Evolutionary conservation across 495 filamentous ascomycete genomes (phyloP).

Genomic region (Cercophora sp.): DNA sequence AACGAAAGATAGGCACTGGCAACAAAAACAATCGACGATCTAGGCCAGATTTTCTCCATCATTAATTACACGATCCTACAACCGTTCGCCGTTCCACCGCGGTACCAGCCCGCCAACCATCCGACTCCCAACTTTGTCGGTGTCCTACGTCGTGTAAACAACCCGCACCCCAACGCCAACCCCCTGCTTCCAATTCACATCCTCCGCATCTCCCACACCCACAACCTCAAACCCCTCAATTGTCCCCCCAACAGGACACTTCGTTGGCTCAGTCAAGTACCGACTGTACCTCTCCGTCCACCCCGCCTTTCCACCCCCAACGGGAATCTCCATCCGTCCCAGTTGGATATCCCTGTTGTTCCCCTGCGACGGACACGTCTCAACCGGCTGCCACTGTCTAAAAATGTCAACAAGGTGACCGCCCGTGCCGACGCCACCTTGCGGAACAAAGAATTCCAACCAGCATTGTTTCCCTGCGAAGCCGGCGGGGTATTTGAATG

Average conservation of each 20-base stretch:
- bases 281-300: constrained; percentile 12
- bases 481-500: constrained; percentile 14
- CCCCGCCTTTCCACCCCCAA: not conserved
- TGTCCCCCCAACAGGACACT: constrained; percentile 11
- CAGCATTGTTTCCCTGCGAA: constrained; percentile 8
- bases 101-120: too few relatives aligned
- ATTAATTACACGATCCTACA: too few relatives aligned
- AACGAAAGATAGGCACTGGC: too few relatives aligned
- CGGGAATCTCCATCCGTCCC: constrained; percentile 8
- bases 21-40: too few relatives aligned
- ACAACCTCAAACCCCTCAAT: constrained; percentile 18
- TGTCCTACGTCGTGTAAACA: too few relatives aligned
- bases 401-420: constrained; percentile 17
- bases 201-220: constrained; percentile 8
- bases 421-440: not conserved
- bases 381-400: constrained; percentile 5
- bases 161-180: constrained; percentile 12
- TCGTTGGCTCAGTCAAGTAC: constrained; percentile 5
- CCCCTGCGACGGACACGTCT: not conserved
- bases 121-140: too few relatives aligned
- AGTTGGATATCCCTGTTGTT: constrained; percentile 15
- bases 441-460: constrained; percentile 10
- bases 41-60: too few relatives aligned
- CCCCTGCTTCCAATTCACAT: constrained; percentile 9
- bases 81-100: too few relatives aligned